Percentiles rank a stretch among this genome's conserved stretches.
phyloP scores from a whole-genome alignment of 169 alveolate species.

The Toxoplasma gondii region DNA sequence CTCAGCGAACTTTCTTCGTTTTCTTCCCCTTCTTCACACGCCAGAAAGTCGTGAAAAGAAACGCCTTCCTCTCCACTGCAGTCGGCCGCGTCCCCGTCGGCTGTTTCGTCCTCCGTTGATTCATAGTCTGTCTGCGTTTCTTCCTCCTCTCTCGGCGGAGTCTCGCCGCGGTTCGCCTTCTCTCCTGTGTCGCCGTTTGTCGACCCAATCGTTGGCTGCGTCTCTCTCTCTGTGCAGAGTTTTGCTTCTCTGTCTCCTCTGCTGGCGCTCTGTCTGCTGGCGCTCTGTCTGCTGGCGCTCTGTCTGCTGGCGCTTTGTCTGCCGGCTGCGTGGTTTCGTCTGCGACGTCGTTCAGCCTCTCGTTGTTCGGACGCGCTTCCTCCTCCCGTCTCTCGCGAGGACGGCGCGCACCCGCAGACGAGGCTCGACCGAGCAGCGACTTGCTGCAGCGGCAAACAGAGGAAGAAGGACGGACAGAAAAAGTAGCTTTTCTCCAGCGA shows the following conservation, averaged over 20 bases:
- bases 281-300: too few species aligned
- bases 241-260: too few species aligned
- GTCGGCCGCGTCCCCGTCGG: too few species aligned
- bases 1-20: background rate
- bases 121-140: background rate
- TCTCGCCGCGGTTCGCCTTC: background rate
- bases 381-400: too few species aligned
- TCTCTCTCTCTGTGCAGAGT: too few species aligned
- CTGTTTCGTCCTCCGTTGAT: background rate
- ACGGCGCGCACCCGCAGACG: background rate
- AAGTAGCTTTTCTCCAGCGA: background rate
- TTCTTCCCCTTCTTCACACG: background rate
- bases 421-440: background rate
- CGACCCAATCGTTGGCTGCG: too few species aligned
- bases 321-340: too few species aligned
- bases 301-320: too few species aligned
- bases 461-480: slow-evolving; percentile 12
- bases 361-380: too few species aligned
- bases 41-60: background rate
- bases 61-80: background rate
- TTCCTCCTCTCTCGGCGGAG: background rate
- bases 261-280: too few species aligned
- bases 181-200: too few species aligned
- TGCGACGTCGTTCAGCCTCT: too few species aligned
- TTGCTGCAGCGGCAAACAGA: slow-evolving; percentile 8